Conservation (phyloP, 495 filamentous ascomycete genomes). For the Penicillium waksmanii region DNA sequence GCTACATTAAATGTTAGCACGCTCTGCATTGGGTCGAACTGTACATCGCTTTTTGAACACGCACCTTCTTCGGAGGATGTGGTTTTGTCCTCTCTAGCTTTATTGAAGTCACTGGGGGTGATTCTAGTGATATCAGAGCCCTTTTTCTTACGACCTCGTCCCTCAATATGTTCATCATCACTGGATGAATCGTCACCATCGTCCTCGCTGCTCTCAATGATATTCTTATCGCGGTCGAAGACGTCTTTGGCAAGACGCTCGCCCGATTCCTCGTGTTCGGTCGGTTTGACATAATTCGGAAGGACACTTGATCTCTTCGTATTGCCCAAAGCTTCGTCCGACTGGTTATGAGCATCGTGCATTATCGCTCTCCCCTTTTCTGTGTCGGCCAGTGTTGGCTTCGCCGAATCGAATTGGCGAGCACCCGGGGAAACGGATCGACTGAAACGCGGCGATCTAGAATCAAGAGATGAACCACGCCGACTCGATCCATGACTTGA, state of each 20-base stretch:
- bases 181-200: slow-evolving; percentile 51
- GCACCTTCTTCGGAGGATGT: slow-evolving; percentile 64
- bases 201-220: slow-evolving; percentile 56
- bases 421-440: slow-evolving; percentile 63
- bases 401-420: slow-evolving; percentile 44
- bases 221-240: slow-evolving; percentile 59
- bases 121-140: slow-evolving; percentile 26
- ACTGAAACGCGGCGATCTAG: slow-evolving; percentile 52
- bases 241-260: slow-evolving; percentile 77
- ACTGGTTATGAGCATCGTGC: slow-evolving; percentile 63
- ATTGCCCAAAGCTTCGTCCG: slow-evolving; percentile 60
- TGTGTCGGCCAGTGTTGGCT: slow-evolving; percentile 31
- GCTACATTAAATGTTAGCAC: slow-evolving; percentile 12
- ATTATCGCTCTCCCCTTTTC: slow-evolving; percentile 58
- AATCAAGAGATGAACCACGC: slow-evolving; percentile 59
- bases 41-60: slow-evolving; percentile 33
- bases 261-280: slow-evolving; percentile 40
- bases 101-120: slow-evolving; percentile 27
- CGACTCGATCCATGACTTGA: slow-evolving; percentile 51
- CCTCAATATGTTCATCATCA: slow-evolving; percentile 44
- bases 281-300: slow-evolving; percentile 48
- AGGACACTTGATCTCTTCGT: slow-evolving; percentile 57
- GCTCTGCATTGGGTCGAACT: background rate
- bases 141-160: slow-evolving; percentile 36
- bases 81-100: slow-evolving; percentile 16